Conservation (phyloP, 805 yeast species). For the Yarrowia phangngaensis region DNA sequence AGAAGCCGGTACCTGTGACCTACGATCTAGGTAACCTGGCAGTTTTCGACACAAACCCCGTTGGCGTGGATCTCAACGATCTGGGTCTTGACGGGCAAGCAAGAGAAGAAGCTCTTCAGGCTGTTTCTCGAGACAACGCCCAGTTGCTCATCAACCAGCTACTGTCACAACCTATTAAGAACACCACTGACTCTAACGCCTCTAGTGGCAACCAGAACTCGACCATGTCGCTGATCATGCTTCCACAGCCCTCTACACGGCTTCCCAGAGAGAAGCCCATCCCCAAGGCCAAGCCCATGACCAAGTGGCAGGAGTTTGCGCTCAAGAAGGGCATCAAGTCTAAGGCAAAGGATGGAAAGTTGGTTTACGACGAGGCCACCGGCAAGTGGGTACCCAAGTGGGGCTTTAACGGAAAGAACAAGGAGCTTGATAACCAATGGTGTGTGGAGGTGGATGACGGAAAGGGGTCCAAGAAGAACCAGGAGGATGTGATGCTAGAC, state of each 20-base stretch:
- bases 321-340: slow-evolving; percentile 89
- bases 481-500: slow-evolving; percentile 60
- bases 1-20: slow-evolving; percentile 82
- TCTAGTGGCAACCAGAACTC: slow-evolving; percentile 56
- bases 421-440: slow-evolving; percentile 87
- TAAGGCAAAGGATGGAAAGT: slow-evolving; percentile 83
- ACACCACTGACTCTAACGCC: slow-evolving; percentile 68
- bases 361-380: slow-evolving; percentile 80
- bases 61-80: slow-evolving; percentile 51
- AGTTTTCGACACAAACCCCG: slow-evolving; percentile 83
- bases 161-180: slow-evolving; percentile 80
- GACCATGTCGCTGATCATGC: slow-evolving; percentile 72
- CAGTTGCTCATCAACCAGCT: slow-evolving; percentile 89
- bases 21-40: slow-evolving; percentile 90
- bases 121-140: slow-evolving; percentile 82
- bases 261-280: slow-evolving; percentile 94
- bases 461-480: slow-evolving; percentile 42
- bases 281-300: slow-evolving; percentile 86
- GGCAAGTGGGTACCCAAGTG: slow-evolving; percentile 98
- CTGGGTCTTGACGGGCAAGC: slow-evolving; percentile 49
- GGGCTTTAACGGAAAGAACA: slow-evolving; percentile 95
- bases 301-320: slow-evolving; percentile 97
- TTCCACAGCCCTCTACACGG: slow-evolving; percentile 77
- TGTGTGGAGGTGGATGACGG: slow-evolving; percentile 87
- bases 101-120: slow-evolving; percentile 60